Base-by-base conservation (phyloP, 2,329 filamentous ascomycete genomes). In the Arthrobotrys pseudoclavata region DNA sequence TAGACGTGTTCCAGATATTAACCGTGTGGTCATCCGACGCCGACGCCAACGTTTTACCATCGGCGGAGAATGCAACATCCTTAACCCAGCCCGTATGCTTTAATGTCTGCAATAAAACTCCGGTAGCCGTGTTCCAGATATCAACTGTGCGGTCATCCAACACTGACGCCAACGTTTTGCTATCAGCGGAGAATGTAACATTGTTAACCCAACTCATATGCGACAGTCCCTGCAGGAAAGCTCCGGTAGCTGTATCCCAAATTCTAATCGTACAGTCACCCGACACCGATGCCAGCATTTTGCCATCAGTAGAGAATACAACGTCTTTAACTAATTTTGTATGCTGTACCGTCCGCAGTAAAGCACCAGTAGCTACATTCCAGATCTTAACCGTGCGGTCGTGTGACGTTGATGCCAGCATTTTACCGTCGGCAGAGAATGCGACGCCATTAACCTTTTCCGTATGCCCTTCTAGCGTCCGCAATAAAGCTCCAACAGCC, bases 101-200 rank as follows among this genome's bases (percentile, higher is more conserved):
- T n/a, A 69, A 18, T 18, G 31, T 69, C n/a, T 45, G 64, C 29
- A 55, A 20, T n/a, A 57, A 34, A 13, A 12, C 4, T 52, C 48
- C 48, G 3, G 48, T 52, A 15, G 24, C 22, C 22, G 34, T 1
- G 57, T 79, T 37, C 74, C 78, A 79, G 9, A 79, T 34, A 37
- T 52, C 69, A 18, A 79, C 26, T 24, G 66, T 78, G 1, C 15
- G 5, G 57, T 18, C n/a, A 22, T 24, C 3, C 12, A 22, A 61
- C 15, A 4, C 53, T 15, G 67, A 61, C 6, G 26, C 53, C 1
- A 69, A 0, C 22, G 37, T 10, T 26, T 60, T 61, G 10, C 45
- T n/a, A 26, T 66, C 42, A 10, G 12, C 3, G 10, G 29, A 52
- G 10, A 66, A 66, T 42, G 15, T 7, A 24, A 66, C n/a, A 0